Evolutionary conservation across 2,329 filamentous ascomycete genomes (phyloP).

Genomic region (Cadophora sp.): DNA sequence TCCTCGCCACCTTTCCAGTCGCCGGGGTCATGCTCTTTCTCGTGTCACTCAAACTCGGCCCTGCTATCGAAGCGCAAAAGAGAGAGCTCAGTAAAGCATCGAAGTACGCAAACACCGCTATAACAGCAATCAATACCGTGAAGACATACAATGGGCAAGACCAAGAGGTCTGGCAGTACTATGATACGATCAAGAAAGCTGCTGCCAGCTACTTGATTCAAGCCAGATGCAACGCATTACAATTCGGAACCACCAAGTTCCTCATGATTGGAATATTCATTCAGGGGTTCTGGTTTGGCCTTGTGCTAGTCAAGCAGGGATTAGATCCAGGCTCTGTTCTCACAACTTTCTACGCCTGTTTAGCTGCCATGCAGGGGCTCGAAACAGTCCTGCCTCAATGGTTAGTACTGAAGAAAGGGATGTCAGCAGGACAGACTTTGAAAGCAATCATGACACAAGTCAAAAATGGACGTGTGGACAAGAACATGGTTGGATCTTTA

Average conservation of each 20-base stretch:
- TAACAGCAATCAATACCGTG: slow-evolving; percentile 81
- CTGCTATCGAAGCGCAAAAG: slow-evolving; percentile 73
- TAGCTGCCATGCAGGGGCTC: slow-evolving; percentile 78
- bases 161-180: slow-evolving; percentile 73
- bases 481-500: slow-evolving; percentile 43
- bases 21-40: slow-evolving; percentile 65
- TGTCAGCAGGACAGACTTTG: slow-evolving; percentile 72
- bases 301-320: slow-evolving; percentile 66
- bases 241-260: slow-evolving; percentile 76
- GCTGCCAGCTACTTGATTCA: slow-evolving; percentile 70
- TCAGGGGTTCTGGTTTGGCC: slow-evolving; percentile 88
- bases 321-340: slow-evolving; percentile 71
- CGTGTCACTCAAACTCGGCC: slow-evolving; percentile 66
- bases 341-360: slow-evolving; percentile 84
- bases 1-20: slow-evolving; percentile 75
- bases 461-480: slow-evolving; percentile 37
- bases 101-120: slow-evolving; percentile 72
- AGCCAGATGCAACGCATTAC: slow-evolving; percentile 71
- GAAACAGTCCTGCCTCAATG: slow-evolving; percentile 79
- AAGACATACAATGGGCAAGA: slow-evolving; percentile 83
- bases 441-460: slow-evolving; percentile 51
- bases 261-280: slow-evolving; percentile 83
- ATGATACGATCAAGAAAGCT: slow-evolving; percentile 60
- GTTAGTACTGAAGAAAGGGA: slow-evolving; percentile 79
- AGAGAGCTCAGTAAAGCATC: slow-evolving; percentile 71